Conservation (phyloP, 345 rosid species). For the Populus pruinosa region DNA sequence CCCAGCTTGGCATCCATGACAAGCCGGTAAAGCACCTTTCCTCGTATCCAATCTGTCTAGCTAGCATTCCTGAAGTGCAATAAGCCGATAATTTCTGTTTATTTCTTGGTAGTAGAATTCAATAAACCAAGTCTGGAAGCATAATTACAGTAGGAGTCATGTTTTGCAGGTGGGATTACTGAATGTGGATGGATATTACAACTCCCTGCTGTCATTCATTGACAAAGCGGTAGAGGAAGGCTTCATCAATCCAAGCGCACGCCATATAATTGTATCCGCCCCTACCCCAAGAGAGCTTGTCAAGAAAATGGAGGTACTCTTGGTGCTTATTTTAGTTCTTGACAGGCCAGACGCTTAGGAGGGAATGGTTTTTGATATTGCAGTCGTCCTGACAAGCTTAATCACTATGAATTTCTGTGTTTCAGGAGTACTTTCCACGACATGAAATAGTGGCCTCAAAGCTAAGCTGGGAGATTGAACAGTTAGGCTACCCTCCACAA, state of each 20-base stretch:
- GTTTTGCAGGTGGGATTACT: slow-evolving; percentile 30
- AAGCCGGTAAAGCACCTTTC: slow-evolving; percentile 22
- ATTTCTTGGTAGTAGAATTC: not conserved
- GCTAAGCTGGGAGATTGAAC: slow-evolving; percentile 74
- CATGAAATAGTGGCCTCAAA: slow-evolving; percentile 74
- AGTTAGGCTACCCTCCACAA: slow-evolving; percentile 36
- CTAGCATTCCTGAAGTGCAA: not conserved
- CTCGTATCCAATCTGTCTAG: not conserved
- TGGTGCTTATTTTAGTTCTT: too few species aligned
- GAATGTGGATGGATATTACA: slow-evolving; percentile 35
- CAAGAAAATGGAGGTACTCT: slow-evolving; percentile 33
- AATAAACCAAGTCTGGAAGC: not conserved
- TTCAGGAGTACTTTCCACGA: slow-evolving; percentile 67
- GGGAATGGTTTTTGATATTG: too few species aligned
- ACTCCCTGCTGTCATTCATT: slow-evolving; percentile 24
- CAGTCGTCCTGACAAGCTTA: not conserved
- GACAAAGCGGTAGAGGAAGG: slow-evolving; percentile 38
- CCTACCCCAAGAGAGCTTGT: slow-evolving; percentile 29
- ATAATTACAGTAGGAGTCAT: not conserved
- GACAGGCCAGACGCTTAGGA: too few species aligned
- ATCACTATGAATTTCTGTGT: not conserved
- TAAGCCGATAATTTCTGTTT: too few species aligned
- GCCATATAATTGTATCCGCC: slow-evolving; percentile 28
- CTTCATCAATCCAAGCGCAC: slow-evolving; percentile 27
- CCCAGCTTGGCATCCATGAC: slow-evolving; percentile 36